Evolutionary conservation across 2,329 filamentous ascomycete genomes (phyloP).

Genomic region (Microdochium nivale): DNA sequence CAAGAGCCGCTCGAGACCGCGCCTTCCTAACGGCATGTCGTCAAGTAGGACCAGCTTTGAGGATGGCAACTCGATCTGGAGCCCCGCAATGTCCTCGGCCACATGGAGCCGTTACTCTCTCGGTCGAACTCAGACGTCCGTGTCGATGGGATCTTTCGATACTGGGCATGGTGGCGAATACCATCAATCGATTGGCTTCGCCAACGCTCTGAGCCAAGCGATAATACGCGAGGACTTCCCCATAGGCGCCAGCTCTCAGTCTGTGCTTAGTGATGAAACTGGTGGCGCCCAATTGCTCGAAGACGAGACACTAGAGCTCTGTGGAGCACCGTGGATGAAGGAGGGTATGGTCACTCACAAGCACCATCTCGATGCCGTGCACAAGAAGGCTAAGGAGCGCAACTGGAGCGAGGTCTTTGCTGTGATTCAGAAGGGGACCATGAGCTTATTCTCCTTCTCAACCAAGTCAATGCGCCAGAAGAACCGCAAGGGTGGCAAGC

Average conservation of each 20-base stretch:
- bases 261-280: conserved; percentile 51
- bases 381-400: conserved; percentile 87
- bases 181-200: conserved; percentile 94
- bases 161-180: conserved; percentile 73
- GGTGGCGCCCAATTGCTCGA: conserved; percentile 64
- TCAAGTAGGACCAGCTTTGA: conserved; percentile 93
- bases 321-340: conserved; percentile 96
- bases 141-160: conserved; percentile 85
- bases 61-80: conserved; percentile 84
- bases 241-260: conserved; percentile 38
- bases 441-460: conserved; percentile 93
- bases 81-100: conserved; percentile 74
- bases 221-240: conserved; percentile 84
- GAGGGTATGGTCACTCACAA: conserved; percentile 95
- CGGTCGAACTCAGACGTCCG: conserved; percentile 81
- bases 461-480: conserved; percentile 69
- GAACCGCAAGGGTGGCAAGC: conserved; percentile 38
- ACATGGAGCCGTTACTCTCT: conserved; percentile 93
- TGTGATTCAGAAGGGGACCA: conserved; percentile 87
- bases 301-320: conserved; percentile 84
- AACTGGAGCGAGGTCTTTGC: conserved; percentile 95
- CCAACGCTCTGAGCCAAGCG: conserved; percentile 90
- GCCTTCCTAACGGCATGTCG: conserved; percentile 73
- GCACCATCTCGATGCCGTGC: conserved; percentile 83
- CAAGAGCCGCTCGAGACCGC: conserved; percentile 75